Conservation (phyloP, 75 land plant genomes). For the Picea sitchensis region DNA sequence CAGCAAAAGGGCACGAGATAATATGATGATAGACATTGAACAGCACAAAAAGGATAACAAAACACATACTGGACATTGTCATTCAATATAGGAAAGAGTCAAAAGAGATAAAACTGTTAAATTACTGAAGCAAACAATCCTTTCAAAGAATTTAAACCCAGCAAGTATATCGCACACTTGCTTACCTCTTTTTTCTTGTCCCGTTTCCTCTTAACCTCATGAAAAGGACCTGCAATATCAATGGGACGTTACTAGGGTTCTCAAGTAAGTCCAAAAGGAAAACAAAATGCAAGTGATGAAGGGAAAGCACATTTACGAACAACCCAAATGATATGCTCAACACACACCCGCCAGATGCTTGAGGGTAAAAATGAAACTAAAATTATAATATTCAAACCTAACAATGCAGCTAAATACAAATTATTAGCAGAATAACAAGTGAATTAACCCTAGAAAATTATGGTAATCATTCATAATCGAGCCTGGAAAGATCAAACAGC, state of each 20-base stretch:
- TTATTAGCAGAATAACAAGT: neutral
- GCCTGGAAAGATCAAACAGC: neutral
- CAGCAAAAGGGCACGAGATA: neutral
- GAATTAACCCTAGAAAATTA: neutral
- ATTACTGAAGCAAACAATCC: neutral
- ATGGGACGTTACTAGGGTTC: neutral
- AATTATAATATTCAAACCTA: neutral
- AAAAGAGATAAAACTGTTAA: neutral
- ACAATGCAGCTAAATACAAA: too few relatives aligned
- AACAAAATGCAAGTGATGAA: neutral
- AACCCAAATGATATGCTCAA: neutral
- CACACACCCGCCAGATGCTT: neutral
- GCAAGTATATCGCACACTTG: neutral
- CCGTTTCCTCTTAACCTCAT: constrained; percentile 80
- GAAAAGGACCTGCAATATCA: constrained; percentile 71
- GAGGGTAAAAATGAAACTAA: neutral
- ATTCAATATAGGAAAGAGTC: neutral
- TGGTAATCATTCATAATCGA: neutral
- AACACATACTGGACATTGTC: neutral
- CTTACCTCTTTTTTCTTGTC: constrained; percentile 90
- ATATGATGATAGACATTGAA: neutral
- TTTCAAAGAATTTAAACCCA: neutral
- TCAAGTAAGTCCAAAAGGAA: neutral
- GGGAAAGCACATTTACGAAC: neutral
- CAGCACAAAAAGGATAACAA: neutral